phyloP scores from a whole-genome alignment of 306 rosid genomes.

The Lupinus albus region DNA sequence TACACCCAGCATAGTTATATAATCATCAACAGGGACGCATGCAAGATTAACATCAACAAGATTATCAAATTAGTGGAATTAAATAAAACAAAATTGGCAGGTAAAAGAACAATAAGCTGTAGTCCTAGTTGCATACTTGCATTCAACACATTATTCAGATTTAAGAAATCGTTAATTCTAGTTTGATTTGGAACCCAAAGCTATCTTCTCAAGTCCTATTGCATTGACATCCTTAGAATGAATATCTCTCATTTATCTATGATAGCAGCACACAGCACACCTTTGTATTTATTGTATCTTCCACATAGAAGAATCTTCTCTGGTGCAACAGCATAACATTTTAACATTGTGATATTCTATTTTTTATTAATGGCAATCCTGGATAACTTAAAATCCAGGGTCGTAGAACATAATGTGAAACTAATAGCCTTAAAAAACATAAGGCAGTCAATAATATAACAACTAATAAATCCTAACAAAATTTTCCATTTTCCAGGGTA shows the following conservation, averaged over 20 bases:
- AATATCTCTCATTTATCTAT: not conserved
- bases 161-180: too few relatives aligned
- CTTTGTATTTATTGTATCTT: not conserved
- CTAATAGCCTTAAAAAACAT: not conserved
- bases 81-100: conserved; percentile 1
- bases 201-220: too few relatives aligned
- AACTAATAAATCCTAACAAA: too few relatives aligned
- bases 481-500: conserved; percentile 28
- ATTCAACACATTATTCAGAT: not conserved
- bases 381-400: conserved; percentile 2
- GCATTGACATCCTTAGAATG: too few relatives aligned
- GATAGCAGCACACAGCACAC: not conserved
- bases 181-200: not conserved
- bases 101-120: not conserved
- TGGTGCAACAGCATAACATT: not conserved
- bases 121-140: not conserved
- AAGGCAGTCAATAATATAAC: too few relatives aligned
- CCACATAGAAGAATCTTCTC: not conserved
- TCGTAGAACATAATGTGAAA: not conserved
- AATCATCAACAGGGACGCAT: not conserved
- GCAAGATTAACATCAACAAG: not conserved
- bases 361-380: conserved; percentile 9
- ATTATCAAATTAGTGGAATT: not conserved
- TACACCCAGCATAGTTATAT: not conserved
- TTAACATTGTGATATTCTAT: not conserved